Evolutionary conservation across 2,329 filamentous ascomycete genomes (phyloP).

Genomic region (Colletotrichum sp.): DNA sequence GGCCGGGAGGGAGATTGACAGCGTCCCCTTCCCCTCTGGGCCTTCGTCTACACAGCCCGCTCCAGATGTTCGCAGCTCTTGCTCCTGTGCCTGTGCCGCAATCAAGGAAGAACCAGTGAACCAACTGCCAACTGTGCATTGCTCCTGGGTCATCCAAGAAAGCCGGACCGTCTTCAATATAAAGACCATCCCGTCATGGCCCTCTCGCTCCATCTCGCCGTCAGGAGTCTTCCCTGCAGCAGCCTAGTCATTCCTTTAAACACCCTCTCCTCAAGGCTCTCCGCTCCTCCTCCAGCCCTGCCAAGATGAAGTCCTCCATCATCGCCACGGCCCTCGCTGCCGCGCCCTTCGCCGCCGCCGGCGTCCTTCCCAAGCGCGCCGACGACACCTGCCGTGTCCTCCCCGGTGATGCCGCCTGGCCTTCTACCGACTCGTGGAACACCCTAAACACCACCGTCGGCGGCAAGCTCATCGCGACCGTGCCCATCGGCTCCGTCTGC

Average conservation of each 20-base stretch:
- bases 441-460: slow-evolving; percentile 55
- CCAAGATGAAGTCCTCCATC: slow-evolving; percentile 16
- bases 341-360: slow-evolving; percentile 10
- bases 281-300: neutral
- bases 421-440: slow-evolving; percentile 48
- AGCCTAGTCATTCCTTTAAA: slow-evolving; percentile 16
- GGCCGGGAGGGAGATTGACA: slow-evolving; percentile 5
- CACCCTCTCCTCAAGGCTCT: neutral
- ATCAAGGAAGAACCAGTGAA: neutral
- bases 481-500: slow-evolving; percentile 58
- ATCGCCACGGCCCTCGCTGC: slow-evolving; percentile 5
- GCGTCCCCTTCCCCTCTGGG: neutral
- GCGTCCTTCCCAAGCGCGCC: slow-evolving; percentile 13
- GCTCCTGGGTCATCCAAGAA: neutral
- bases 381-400: slow-evolving; percentile 40
- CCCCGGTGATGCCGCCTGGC: slow-evolving; percentile 62
- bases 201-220: neutral
- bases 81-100: neutral
- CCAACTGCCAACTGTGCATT: neutral
- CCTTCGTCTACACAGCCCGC: neutral
- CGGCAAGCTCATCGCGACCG: slow-evolving; percentile 55
- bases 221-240: slow-evolving; percentile 20
- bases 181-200: slow-evolving; percentile 14
- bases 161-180: neutral
- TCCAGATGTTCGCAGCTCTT: neutral